Conservation (phyloP, 1,284 basidiomycete genomes). For the Vanrija sp. region DNA sequence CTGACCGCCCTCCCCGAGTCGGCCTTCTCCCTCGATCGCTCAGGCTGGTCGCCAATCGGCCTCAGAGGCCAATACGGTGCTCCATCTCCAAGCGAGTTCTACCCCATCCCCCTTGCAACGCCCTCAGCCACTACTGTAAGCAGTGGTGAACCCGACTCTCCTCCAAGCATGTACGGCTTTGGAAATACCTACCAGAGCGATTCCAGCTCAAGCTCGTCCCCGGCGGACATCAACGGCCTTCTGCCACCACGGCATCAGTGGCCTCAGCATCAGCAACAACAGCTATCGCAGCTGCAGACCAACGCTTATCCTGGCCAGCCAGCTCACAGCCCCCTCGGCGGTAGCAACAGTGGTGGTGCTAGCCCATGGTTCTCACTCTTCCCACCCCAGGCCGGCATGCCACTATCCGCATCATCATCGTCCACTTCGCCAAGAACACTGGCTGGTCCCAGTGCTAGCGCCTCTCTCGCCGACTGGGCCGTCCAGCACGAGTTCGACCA, state of each 20-base stretch:
- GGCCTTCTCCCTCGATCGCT: background rate
- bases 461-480: too few relatives aligned
- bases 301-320: background rate
- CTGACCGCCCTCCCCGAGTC: background rate
- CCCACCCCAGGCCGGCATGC: too few relatives aligned
- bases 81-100: background rate
- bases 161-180: too few relatives aligned
- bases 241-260: background rate
- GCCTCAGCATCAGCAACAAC: background rate
- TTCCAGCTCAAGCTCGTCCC: background rate
- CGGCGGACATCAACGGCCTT: background rate
- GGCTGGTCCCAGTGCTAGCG: too few relatives aligned
- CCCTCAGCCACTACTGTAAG: background rate
- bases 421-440: too few relatives aligned
- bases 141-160: background rate
- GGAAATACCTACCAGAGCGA: background rate
- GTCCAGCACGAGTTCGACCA: too few relatives aligned
- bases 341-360: background rate
- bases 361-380: background rate
- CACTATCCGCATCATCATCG: too few relatives aligned
- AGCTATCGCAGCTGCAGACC: background rate
- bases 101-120: background rate
- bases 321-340: too few relatives aligned
- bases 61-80: background rate
- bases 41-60: background rate